phyloP scores from a whole-genome alignment of 768 basidiomycete genomes.

The Kwoniella sp. region DNA sequence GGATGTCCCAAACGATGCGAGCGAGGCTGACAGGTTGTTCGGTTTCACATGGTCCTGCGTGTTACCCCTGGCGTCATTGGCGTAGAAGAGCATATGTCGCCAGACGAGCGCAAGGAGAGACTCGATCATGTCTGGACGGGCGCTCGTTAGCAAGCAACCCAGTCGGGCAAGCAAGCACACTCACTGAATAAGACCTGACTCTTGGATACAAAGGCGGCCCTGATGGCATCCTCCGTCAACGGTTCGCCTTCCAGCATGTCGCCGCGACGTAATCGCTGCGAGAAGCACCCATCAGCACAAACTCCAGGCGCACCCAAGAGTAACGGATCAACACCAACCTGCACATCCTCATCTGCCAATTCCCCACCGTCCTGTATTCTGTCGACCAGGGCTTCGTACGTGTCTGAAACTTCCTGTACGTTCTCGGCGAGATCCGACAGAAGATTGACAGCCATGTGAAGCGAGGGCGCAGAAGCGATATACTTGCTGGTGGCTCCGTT shows the following conservation, averaged over 20 bases:
- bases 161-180: constrained; percentile 10
- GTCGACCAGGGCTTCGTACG: constrained; percentile 27
- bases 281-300: too few species aligned
- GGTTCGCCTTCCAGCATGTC: constrained; percentile 15
- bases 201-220: constrained; percentile 15
- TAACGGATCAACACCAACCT: constrained; percentile 8
- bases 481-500: constrained; percentile 20
- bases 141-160: not conserved
- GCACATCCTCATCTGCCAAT: constrained; percentile 19
- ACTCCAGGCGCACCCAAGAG: not conserved
- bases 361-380: constrained; percentile 20
- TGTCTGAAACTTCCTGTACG: constrained; percentile 20
- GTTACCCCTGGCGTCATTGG: constrained; percentile 28
- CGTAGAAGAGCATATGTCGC: constrained; percentile 44
- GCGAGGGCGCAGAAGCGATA: constrained; percentile 36
- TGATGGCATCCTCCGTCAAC: constrained; percentile 11
- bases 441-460: constrained; percentile 24
- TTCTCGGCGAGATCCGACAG: constrained; percentile 28
- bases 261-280: constrained; percentile 10
- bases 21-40: constrained; percentile 28
- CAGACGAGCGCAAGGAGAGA: constrained; percentile 36
- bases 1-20: constrained; percentile 17
- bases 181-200: constrained; percentile 32
- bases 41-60: constrained; percentile 29
- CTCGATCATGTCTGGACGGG: constrained; percentile 35